A percentile compares a stretch with the other conserved stretches of the same genome.
Evolutionary conservation across 2,329 filamentous ascomycete species (phyloP).

Genomic region (Penicillium digitatum): DNA sequence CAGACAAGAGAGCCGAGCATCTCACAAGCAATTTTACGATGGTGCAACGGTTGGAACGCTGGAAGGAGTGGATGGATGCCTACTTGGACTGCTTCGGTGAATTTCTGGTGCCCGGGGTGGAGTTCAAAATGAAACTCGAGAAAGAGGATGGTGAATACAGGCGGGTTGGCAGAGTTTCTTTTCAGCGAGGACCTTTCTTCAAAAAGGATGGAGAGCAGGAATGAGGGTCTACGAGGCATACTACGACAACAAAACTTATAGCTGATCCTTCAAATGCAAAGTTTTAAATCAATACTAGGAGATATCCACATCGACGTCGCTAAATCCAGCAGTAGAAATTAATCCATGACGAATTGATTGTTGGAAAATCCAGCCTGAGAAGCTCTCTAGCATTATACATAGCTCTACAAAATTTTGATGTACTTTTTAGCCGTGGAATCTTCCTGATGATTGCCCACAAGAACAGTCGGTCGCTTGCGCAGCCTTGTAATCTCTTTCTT

Average conservation of each 20-base stretch:
- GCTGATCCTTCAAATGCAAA: neutral
- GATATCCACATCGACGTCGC: neutral
- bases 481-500: neutral
- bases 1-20: neutral
- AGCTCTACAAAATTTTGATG: too few relatives aligned
- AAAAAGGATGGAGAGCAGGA: neutral
- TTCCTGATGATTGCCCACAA: neutral
- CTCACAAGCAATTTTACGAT: neutral
- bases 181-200: constrained; percentile 1
- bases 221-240: neutral
- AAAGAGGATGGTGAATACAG: neutral
- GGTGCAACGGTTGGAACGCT: neutral
- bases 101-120: neutral
- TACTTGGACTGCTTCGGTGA: neutral
- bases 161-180: neutral
- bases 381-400: neutral
- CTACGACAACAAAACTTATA: neutral
- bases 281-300: neutral
- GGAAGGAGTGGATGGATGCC: neutral
- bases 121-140: neutral
- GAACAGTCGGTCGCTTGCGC: neutral
- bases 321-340: too few relatives aligned
- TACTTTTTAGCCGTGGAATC: too few relatives aligned
- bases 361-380: neutral
- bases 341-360: too few relatives aligned